Conservation (phyloP, 208 protist species). For the Acanthamoeba culbertsoni region DNA sequence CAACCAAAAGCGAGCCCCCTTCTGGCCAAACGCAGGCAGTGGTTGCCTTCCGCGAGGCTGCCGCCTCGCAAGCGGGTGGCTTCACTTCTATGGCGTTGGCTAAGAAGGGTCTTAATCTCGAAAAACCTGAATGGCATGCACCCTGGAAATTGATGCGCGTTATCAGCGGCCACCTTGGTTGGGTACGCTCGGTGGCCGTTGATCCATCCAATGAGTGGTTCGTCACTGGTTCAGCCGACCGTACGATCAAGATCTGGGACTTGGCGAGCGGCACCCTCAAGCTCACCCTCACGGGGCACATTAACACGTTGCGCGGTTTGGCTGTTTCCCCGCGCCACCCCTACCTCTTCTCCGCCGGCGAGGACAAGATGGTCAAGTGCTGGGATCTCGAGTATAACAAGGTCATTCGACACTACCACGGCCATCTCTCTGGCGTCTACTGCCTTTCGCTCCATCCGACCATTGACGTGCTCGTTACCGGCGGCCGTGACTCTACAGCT, state of each 20-base stretch:
- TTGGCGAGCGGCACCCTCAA: constrained; percentile 94
- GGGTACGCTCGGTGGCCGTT: constrained; percentile 95
- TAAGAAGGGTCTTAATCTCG: constrained; percentile 29
- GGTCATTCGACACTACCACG: constrained; percentile 94
- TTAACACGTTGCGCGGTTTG: constrained; percentile 86
- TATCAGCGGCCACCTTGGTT: constrained; percentile 88
- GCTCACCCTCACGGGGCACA: constrained; percentile 98
- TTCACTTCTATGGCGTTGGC: constrained; percentile 40
- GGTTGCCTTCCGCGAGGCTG: not conserved
- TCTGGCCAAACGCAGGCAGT: not conserved
- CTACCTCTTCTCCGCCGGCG: constrained; percentile 98
- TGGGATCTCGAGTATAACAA: constrained; percentile 98
- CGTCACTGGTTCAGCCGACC: constrained; percentile 96
- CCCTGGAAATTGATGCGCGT: constrained; percentile 62
- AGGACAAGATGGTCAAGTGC: constrained; percentile 98
- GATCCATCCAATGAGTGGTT: constrained; percentile 99
- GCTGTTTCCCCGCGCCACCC: constrained; percentile 91
- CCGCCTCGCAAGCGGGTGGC: not conserved
- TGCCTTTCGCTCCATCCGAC: constrained; percentile 93
- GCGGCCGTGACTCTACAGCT: constrained; percentile 93
- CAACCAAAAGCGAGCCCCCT: not conserved
- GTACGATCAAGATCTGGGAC: constrained; percentile 97
- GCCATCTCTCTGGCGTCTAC: constrained; percentile 95
- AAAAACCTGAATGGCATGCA: constrained; percentile 57
- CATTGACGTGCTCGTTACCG: constrained; percentile 98